These are phyloP conservation scores for Arctium minus DNA, from an alignment of 129 eudicot species.

Conservation along the genomic window DNA sequence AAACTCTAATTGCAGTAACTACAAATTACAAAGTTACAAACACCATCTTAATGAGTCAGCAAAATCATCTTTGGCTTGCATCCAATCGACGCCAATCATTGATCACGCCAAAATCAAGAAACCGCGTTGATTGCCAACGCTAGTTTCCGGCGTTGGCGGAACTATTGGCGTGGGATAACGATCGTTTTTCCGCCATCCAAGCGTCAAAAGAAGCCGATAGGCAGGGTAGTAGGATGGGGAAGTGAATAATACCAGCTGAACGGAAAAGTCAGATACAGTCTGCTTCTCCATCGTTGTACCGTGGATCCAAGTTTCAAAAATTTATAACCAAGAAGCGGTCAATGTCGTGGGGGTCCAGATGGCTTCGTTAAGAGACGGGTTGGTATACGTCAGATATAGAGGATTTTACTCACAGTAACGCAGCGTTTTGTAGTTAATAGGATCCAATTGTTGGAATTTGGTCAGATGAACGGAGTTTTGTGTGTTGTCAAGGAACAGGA, in stretches of 20 bases:
- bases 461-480: not conserved
- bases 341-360: not conserved
- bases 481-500: conserved; percentile 54
- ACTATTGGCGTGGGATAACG: conserved; percentile 7
- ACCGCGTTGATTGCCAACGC: not conserved
- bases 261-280: conserved; percentile 13
- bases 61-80: conserved; percentile 24
- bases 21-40: conserved; percentile 27
- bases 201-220: not conserved
- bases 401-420: not conserved
- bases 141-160: conserved; percentile 4
- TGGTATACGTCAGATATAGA: not conserved
- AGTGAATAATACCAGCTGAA: not conserved
- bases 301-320: conserved; percentile 7
- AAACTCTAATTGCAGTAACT: not conserved
- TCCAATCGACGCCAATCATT: conserved; percentile 19
- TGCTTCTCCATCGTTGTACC: conserved; percentile 30
- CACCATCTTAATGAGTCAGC: conserved; percentile 8
- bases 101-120: conserved; percentile 22
- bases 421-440: conserved; percentile 21
- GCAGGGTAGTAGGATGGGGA: not conserved
- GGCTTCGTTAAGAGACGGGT: not conserved
- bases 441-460: conserved; percentile 18
- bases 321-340: not conserved
- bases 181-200: not conserved